Evolutionary conservation across 1,284 basidiomycete genomes (phyloP).

Genomic region (Ustilago cynodontis): DNA sequence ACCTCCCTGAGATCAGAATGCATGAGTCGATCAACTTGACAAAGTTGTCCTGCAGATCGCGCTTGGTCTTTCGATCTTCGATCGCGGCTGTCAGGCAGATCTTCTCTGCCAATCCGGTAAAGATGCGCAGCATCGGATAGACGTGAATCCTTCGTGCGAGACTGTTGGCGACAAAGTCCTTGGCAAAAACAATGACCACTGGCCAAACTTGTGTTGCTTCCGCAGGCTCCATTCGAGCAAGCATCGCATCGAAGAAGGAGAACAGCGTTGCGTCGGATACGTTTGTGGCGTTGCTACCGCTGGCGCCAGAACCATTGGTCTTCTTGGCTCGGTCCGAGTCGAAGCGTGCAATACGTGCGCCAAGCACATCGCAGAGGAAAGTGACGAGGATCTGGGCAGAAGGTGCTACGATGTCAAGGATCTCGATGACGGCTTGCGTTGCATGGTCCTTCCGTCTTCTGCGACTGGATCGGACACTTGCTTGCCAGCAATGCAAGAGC

Average conservation of each 20-base stretch:
- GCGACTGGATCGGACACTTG: constrained; percentile 17
- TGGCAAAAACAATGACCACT: constrained; percentile 78
- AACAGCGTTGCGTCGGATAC: constrained; percentile 73
- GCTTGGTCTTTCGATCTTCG: constrained; percentile 87
- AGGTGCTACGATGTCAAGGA: constrained; percentile 84
- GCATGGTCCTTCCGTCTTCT: constrained; percentile 1
- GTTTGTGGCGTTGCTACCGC: neutral
- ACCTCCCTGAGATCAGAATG: constrained; percentile 79
- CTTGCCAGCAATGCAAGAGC: constrained; percentile 81
- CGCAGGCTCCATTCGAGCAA: constrained; percentile 86
- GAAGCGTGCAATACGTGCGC: constrained; percentile 70
- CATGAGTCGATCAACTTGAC: constrained; percentile 86
- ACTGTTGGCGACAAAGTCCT: constrained; percentile 77
- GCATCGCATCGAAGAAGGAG: constrained; percentile 88
- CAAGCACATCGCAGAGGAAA: constrained; percentile 81
- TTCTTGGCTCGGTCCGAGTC: constrained; percentile 70
- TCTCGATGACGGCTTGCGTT: constrained; percentile 76
- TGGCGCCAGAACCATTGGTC: constrained; percentile 2
- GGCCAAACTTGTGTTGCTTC: constrained; percentile 91
- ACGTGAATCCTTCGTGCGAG: constrained; percentile 72
- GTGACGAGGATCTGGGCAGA: constrained; percentile 89
- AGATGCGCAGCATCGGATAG: constrained; percentile 83
- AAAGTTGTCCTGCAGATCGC: constrained; percentile 92
- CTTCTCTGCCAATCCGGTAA: constrained; percentile 84
- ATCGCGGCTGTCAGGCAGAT: constrained; percentile 84